A percentile compares a stretch with the other conserved stretches of the same genome.
Conservation (phyloP, 345 rosid species). For the Lenwebbia sp. region DNA sequence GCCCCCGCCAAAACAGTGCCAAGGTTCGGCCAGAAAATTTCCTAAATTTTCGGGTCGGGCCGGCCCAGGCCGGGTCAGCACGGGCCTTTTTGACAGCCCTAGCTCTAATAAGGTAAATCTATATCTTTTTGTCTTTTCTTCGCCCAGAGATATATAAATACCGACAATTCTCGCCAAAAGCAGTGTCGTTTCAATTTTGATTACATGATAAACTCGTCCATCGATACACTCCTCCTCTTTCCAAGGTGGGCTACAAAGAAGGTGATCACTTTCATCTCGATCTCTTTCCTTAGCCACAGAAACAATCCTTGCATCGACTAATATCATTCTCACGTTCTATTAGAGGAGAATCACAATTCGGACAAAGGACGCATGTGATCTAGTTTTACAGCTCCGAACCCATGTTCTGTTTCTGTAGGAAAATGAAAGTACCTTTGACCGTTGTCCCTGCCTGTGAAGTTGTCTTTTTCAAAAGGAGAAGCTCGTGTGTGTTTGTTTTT, state of each 20-base stretch:
- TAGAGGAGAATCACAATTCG: background rate
- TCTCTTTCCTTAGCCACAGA: background rate
- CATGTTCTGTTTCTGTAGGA: background rate
- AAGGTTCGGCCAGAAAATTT: too few species aligned
- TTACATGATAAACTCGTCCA: background rate
- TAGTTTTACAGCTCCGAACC: background rate
- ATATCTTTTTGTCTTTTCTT: background rate
- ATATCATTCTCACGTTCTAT: background rate
- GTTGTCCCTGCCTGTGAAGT: background rate
- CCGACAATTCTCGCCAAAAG: background rate
- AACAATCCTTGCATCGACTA: background rate
- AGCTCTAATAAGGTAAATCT: fast-evolving
- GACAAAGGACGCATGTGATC: fast-evolving
- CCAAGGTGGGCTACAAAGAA: background rate
- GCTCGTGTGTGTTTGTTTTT: background rate
- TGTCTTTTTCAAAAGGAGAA: background rate
- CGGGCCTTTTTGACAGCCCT: too few species aligned
- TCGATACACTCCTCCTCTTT: background rate
- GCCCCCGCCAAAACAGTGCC: too few species aligned
- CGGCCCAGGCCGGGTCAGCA: too few species aligned
- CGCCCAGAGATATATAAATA: background rate
- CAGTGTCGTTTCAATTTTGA: background rate
- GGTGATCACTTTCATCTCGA: background rate
- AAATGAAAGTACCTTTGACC: background rate
- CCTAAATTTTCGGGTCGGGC: too few species aligned